Evolutionary conservation across 1,139 yeast species (phyloP).

Genomic region (Eremothecium coryli): DNA sequence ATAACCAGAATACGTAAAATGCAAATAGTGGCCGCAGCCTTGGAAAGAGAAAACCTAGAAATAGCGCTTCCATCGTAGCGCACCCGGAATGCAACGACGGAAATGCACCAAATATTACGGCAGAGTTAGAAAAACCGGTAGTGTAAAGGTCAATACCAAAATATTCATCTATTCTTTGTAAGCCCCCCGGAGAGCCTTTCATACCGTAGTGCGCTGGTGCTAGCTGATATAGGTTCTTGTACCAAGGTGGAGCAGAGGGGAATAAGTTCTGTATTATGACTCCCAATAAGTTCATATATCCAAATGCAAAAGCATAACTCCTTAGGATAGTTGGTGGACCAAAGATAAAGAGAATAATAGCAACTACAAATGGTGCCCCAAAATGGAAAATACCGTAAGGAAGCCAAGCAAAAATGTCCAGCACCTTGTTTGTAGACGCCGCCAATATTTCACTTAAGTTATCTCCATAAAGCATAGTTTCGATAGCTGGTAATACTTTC

Average conservation of each 20-base stretch:
- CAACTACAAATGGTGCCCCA: conserved; percentile 80
- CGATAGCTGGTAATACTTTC: conserved; percentile 86
- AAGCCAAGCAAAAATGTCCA: conserved; percentile 87
- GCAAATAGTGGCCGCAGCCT: conserved; percentile 52
- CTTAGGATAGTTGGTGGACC: conserved; percentile 89
- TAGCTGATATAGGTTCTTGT: conserved; percentile 74
- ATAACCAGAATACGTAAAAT: conserved; percentile 76
- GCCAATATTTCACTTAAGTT: conserved; percentile 83
- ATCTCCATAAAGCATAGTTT: conserved; percentile 89
- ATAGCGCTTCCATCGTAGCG: conserved; percentile 86
- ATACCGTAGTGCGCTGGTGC: conserved; percentile 86
- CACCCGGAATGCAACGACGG: conserved; percentile 94
- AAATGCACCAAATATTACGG: conserved; percentile 95
- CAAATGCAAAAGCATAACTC: conserved; percentile 89
- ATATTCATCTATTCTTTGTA: conserved; percentile 75
- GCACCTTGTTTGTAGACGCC: conserved; percentile 51
- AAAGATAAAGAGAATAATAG: conserved; percentile 68
- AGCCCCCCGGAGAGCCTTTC: conserved; percentile 96
- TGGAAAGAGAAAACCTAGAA: conserved; percentile 77
- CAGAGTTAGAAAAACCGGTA: conserved; percentile 75
- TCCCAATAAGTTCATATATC: conserved; percentile 89
- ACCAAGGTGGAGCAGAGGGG: conserved; percentile 99
- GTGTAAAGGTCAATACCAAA: conserved; percentile 81
- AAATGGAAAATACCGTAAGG: conserved; percentile 93
- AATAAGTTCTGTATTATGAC: conserved; percentile 72